Conservation (phyloP, 768 basidiomycete species). For the Termitomyces sp. region DNA sequence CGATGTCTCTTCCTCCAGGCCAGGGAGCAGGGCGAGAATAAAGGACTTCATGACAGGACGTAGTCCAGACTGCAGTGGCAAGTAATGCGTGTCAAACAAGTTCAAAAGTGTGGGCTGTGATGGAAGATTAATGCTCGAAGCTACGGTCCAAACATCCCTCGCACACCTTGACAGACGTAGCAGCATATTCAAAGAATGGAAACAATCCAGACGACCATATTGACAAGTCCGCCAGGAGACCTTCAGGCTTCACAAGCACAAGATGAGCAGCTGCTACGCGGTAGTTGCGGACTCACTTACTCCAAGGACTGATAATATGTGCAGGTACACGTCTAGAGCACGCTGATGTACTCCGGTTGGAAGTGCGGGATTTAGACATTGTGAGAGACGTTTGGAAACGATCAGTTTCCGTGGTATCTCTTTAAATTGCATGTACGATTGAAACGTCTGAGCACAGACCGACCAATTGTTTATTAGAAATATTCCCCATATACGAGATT, state of each 20-base stretch:
- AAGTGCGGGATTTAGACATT: slow-evolving; percentile 96
- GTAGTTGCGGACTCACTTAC: slow-evolving; percentile 40
- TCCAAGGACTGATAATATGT: slow-evolving; percentile 87
- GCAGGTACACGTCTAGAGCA: slow-evolving; percentile 90
- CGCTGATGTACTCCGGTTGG: slow-evolving; percentile 97
- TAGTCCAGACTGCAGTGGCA: slow-evolving; percentile 76
- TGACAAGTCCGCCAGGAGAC: slow-evolving; percentile 77
- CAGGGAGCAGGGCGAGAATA: slow-evolving; percentile 89
- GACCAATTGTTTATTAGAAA: neutral
- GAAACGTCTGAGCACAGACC: slow-evolving; percentile 62
- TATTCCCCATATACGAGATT: neutral
- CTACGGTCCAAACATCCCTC: neutral
- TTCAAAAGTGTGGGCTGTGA: slow-evolving; percentile 77
- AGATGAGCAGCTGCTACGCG: slow-evolving; percentile 2
- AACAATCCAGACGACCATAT: slow-evolving; percentile 96
- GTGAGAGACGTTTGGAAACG: slow-evolving; percentile 91
- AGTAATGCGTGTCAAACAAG: slow-evolving; percentile 89
- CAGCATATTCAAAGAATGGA: slow-evolving; percentile 97
- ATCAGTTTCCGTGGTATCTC: slow-evolving; percentile 94
- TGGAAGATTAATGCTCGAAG: neutral
- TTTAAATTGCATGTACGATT: slow-evolving; percentile 90
- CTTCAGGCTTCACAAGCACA: slow-evolving; percentile 60
- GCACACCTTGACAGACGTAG: slow-evolving; percentile 92
- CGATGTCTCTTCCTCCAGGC: slow-evolving; percentile 94
- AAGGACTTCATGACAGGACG: slow-evolving; percentile 93